These are phyloP conservation scores for Chlamydomonas sp. DNA, from an alignment of 139 green algal genomes.

Conservation along the genomic window DNA sequence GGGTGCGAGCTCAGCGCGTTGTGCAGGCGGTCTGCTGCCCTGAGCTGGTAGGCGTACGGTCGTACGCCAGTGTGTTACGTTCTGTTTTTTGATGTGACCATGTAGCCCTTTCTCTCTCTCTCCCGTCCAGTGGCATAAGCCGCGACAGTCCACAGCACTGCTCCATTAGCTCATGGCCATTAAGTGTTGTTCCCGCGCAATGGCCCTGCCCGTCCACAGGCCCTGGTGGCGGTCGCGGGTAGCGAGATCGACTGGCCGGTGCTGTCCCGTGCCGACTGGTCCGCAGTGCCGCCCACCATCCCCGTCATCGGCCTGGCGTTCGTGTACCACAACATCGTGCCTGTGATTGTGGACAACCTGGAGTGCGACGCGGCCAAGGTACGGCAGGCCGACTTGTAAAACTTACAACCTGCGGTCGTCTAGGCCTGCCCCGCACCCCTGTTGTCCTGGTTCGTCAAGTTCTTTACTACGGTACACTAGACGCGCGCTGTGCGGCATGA, in stretches of 20 bases:
- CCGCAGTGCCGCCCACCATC: slow-evolving; percentile 67
- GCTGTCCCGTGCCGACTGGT: slow-evolving; percentile 62
- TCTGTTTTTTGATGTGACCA: no score
- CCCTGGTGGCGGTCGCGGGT: slow-evolving; percentile 54
- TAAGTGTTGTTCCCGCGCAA: no score
- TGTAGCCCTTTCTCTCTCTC: no score
- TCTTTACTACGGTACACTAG: neutral
- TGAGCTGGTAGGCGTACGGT: no score
- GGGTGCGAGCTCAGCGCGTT: no score
- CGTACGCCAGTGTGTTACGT: no score
- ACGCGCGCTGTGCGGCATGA: no score
- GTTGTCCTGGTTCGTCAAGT: neutral
- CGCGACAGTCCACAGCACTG: no score
- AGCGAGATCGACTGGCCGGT: slow-evolving; percentile 44
- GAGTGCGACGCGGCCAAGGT: slow-evolving; percentile 74
- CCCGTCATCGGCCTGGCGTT: slow-evolving; percentile 79
- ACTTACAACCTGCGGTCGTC: no score
- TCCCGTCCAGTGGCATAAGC: no score
- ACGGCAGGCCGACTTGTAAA: neutral
- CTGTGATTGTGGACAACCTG: slow-evolving; percentile 49
- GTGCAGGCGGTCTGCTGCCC: no score
- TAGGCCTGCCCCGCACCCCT: neutral
- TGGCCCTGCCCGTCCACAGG: slow-evolving; percentile 17
- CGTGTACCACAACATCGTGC: slow-evolving; percentile 83
- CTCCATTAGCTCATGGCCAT: no score